Evolutionary conservation across 2,329 filamentous ascomycete species (phyloP).

Genomic region (Cercospora janseana): DNA sequence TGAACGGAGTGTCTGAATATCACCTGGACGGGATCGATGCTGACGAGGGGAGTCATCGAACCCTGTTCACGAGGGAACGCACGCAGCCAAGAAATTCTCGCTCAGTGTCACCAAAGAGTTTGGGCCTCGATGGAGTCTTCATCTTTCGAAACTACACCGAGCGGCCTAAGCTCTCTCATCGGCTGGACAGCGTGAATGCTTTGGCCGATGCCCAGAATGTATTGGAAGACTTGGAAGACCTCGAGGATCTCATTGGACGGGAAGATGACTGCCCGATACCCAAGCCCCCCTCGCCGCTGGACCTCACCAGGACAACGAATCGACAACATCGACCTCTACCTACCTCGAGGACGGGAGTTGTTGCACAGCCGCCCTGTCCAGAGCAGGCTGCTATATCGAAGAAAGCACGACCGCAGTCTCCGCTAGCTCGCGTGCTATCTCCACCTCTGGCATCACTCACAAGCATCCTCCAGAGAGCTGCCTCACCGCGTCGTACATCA

Average conservation of each 20-base stretch:
- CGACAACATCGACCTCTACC: not conserved
- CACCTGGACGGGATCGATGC: not conserved
- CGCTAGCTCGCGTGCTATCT: not conserved
- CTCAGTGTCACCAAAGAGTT: not conserved
- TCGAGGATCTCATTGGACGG: not conserved
- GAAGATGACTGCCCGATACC: not conserved
- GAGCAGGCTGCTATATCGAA: not conserved
- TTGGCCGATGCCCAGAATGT: not conserved
- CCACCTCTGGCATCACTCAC: not conserved
- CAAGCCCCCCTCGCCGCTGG: not conserved
- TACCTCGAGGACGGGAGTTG: not conserved
- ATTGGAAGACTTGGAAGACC: not conserved
- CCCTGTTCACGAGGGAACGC: not conserved
- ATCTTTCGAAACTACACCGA: not conserved
- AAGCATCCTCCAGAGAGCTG: not conserved
- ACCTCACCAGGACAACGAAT: not conserved
- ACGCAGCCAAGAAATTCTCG: not conserved
- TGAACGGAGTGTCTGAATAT: not conserved
- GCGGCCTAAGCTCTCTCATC: not conserved
- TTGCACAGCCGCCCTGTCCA: not conserved
- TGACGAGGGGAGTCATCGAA: not conserved
- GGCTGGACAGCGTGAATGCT: not conserved
- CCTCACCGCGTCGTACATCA: not conserved
- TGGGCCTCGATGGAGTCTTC: slow-evolving; percentile 1
- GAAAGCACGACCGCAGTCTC: not conserved